phyloP scores from a whole-genome alignment of 768 basidiomycete species.

The Rhodotorula kratochvilovae region DNA sequence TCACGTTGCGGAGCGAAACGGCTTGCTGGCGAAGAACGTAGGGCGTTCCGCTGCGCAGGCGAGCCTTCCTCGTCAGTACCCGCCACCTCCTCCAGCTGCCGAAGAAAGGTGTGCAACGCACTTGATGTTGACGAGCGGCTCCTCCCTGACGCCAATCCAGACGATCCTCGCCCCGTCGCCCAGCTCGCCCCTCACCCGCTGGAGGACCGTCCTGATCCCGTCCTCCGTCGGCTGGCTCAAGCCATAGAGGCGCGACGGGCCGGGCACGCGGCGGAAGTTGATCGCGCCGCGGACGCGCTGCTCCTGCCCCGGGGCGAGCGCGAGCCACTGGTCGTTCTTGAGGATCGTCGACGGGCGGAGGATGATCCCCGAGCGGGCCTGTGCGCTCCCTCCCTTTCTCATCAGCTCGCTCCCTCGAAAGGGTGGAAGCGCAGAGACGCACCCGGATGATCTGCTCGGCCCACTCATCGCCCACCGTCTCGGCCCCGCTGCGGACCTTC shows the following conservation, averaged over 20 bases:
- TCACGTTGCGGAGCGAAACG: constrained; percentile 88
- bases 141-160: constrained; percentile 80
- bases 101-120: neutral
- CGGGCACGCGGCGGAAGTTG: constrained; percentile 82
- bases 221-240: constrained; percentile 87
- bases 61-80: no score
- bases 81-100: no score
- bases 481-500: constrained; percentile 56
- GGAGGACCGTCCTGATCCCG: constrained; percentile 60
- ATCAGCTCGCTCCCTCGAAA: no score
- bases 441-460: constrained; percentile 89
- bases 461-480: constrained; percentile 89
- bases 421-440: no score
- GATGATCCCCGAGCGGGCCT: constrained; percentile 92
- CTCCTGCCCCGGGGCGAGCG: constrained; percentile 7
- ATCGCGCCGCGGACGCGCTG: constrained; percentile 78
- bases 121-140: constrained; percentile 82
- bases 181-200: constrained; percentile 13
- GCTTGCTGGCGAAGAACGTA: constrained; percentile 78
- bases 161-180: constrained; percentile 50
- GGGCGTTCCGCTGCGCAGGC: constrained; percentile 62
- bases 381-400: no score
- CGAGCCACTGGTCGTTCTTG: constrained; percentile 52
- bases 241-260: constrained; percentile 78
- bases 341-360: constrained; percentile 72